Evolutionary conservation across 352 stramenopile genomes (phyloP), one percentile per base, ranked within the genome.

Genomic region (Phytophthora ohioensis): DNA sequence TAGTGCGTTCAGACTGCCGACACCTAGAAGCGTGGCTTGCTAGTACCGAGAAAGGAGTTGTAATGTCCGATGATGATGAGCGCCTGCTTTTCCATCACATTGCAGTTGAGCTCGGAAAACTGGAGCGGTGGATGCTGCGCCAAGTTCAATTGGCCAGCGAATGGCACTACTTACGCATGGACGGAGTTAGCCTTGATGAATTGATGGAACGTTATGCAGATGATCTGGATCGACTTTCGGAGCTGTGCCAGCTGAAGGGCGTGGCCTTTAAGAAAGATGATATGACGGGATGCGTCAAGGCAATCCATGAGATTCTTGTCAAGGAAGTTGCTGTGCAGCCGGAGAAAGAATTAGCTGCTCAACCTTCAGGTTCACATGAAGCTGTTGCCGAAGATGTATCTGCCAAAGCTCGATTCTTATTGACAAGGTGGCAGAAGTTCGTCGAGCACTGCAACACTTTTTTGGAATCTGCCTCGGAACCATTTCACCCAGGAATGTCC

Each of bases 51-150:
- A 45, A 42, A 15, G 21, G 35, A 15, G 46, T 10, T 17, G 13
- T 17, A 13, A 27, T 78, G 36, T 9, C 53, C 21, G 30, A 48
- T 13, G 47, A 65, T 49, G 43, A 38, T 10, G 68, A 71, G 21
- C 46, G 30, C 12, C 32, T 30, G 32, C 54, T 76, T 30, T 71
- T 82, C 31, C 61, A 79, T 55, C 17, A 15, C 2, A 75, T 91
- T 62, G 67, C 81, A 12, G 52, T 64, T 45, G 69, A 82, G 31
- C 58, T 91, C 1, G 53, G 67, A 46, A 79, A 75, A 30, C 49
- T 92, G 31, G 84, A 92, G 60, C 79, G 83, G 35, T 90, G 73
- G 78, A 90, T 92, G 84, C 56, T 91, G 12, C 78, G 80, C 3
- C 75, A 87, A 51, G 79, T 89, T 10, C 86, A 92, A 55, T 61